Conservation (phyloP, 441 rosid species). For the Populus hybrid region DNA sequence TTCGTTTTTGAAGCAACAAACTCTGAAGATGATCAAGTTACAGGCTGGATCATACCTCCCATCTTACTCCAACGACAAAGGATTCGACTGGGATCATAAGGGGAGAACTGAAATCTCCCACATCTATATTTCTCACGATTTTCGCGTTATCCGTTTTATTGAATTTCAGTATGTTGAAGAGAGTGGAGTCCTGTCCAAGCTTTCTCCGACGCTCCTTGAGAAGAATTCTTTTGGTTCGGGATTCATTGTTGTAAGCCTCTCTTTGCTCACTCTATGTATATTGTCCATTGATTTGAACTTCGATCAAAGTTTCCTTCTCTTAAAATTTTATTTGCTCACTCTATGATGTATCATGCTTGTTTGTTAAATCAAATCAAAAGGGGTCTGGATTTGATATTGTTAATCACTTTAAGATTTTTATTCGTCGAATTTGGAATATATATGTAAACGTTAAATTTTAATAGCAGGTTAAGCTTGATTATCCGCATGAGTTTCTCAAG, state of each 20-base stretch:
- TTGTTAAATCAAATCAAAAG: neutral
- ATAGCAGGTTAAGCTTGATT: neutral
- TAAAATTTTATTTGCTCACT: neutral
- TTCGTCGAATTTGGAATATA: neutral
- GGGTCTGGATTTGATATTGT: neutral
- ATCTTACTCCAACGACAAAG: fast-evolving
- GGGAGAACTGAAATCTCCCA: too few relatives aligned
- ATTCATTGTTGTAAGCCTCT: neutral
- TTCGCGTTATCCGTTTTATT: too few relatives aligned
- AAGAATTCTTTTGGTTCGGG: too few relatives aligned
- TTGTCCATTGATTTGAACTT: neutral
- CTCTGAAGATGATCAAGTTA: too few relatives aligned
- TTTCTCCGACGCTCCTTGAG: too few relatives aligned
- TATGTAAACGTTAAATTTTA: too few relatives aligned
- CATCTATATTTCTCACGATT: too few relatives aligned
- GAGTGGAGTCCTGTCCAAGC: too few relatives aligned
- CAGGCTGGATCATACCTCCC: too few relatives aligned
- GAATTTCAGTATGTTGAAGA: too few relatives aligned
- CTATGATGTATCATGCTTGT: neutral
- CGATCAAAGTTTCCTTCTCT: neutral
- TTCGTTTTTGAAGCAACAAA: too few relatives aligned
- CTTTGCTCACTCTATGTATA: neutral
- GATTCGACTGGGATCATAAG: too few relatives aligned
- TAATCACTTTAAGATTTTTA: neutral
- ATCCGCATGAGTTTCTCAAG: neutral